Evolutionary conservation across 352 stramenopile species (phyloP), one percentile per base, ranked within the genome.

Genomic region (Blastocystis sp.): DNA sequence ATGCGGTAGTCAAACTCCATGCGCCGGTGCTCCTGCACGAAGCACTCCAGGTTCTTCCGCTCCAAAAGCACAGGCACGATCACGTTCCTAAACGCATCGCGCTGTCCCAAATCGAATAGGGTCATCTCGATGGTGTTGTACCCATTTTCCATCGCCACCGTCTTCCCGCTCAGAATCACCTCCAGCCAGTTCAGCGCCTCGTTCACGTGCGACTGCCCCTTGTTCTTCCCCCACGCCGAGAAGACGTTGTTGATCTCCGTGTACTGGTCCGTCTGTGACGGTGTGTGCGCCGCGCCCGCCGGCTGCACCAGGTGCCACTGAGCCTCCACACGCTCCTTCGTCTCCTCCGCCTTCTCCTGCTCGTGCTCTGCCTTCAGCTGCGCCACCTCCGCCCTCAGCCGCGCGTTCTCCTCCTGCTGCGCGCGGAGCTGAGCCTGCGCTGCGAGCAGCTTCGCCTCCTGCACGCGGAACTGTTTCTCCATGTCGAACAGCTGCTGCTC

Each of bases 31-130:
- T 84, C 74, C 53, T 84, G 74, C 0, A 84, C 74, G 34, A 84
- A 84, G 45, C 74, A 84, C 74, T 84, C 74, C 74, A 84, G 19
- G 69, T 84, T 67, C 56, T 84, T 84, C 38, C 74, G 38, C 28
- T 34, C 48, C 34, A 62, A 34, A 43, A 84, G 65, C 23, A 84
- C 2, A 19, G 74, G 74, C 7, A 84, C 5, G 7, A 84, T 69
- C 38, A 23, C 52, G 2, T 23, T 10, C 59, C 56, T 41, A 53
- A 84, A 84, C 9, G 14, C 40, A 2, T 66, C 74, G n/a, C 74
- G 53, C 60, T 84, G 74, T 23, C 66, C 56, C 74, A 59, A 59
- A 67, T 84, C 60, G 21, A 84, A 84, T 14, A 84, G 17, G 53
- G 21, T 56, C 45, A 84, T 48, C 28, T 84, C 56, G 56, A 84